A percentile compares a stretch with the other conserved stretches of the same genome.
phyloP scores from a whole-genome alignment of 2,329 filamentous ascomycete genomes.

The Cladosporium velox region DNA sequence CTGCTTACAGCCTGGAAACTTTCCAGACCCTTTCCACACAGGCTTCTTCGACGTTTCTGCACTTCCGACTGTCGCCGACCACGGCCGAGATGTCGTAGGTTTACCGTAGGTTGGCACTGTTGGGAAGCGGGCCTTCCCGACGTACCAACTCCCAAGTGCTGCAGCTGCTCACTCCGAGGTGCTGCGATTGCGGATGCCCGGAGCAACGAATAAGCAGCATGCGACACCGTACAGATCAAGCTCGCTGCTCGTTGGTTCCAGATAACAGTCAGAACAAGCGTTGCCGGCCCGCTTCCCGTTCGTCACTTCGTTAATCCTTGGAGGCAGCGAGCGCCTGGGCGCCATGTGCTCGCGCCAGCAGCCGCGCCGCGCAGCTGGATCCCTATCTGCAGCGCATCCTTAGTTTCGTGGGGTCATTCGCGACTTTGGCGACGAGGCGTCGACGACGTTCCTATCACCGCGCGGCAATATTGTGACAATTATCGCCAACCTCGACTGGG shows the following conservation, averaged over 20 bases:
- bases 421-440: neutral
- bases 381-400: constrained; percentile 7
- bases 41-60: constrained; percentile 3
- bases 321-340: neutral
- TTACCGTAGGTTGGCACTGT: neutral
- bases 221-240: neutral
- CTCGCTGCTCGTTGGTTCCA: constrained; percentile 10
- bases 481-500: neutral
- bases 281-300: constrained; percentile 5
- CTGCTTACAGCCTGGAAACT: neutral
- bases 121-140: neutral
- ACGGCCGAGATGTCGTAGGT: constrained; percentile 11
- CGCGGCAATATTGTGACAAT: neutral
- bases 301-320: constrained; percentile 10
- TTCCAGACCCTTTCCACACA: constrained; percentile 5
- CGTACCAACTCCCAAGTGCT: neutral
- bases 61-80: neutral
- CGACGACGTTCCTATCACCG: constrained; percentile 7
- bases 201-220: neutral
- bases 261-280: constrained; percentile 10
- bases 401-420: constrained; percentile 6
- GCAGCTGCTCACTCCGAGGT: neutral
- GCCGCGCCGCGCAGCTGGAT: constrained; percentile 10
- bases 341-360: constrained; percentile 7
- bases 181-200: constrained; percentile 8